phyloP scores from a whole-genome alignment of 2,329 filamentous ascomycete species.

The Botrytis porri region DNA sequence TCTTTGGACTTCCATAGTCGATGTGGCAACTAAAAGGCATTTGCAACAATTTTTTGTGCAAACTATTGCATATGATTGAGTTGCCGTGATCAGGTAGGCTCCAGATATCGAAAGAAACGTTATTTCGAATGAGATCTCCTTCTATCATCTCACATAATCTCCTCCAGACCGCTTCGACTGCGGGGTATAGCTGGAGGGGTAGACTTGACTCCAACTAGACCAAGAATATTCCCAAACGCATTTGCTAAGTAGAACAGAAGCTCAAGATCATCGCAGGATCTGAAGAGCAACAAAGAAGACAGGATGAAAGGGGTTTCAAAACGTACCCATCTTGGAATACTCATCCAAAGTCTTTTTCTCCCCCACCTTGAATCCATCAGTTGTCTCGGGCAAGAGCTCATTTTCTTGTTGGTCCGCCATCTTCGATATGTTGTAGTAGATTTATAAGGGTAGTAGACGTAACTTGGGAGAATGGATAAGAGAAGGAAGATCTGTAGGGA shows the following conservation, averaged over 20 bases:
- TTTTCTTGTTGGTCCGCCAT: constrained; percentile 53
- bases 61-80: not conserved
- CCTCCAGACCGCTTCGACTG: constrained; percentile 11
- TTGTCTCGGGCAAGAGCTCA: constrained; percentile 82
- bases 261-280: not conserved
- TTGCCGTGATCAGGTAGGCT: not conserved
- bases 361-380: constrained; percentile 95
- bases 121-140: not conserved
- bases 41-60: not conserved
- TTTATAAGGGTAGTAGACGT: not conserved
- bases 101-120: not conserved
- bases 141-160: not conserved
- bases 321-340: constrained; percentile 87
- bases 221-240: not conserved
- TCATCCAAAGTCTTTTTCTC: constrained; percentile 98
- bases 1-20: not conserved
- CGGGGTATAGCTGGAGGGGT: constrained; percentile 17
- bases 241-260: not conserved
- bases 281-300: not conserved
- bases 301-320: not conserved
- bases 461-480: not conserved
- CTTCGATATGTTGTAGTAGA: constrained; percentile 19
- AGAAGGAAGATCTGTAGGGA: constrained; percentile 4
- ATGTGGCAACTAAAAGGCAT: not conserved
- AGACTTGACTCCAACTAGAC: not conserved